phyloP scores from a whole-genome alignment of 2,329 filamentous ascomycete genomes.

The Xylariaceae sp. region DNA sequence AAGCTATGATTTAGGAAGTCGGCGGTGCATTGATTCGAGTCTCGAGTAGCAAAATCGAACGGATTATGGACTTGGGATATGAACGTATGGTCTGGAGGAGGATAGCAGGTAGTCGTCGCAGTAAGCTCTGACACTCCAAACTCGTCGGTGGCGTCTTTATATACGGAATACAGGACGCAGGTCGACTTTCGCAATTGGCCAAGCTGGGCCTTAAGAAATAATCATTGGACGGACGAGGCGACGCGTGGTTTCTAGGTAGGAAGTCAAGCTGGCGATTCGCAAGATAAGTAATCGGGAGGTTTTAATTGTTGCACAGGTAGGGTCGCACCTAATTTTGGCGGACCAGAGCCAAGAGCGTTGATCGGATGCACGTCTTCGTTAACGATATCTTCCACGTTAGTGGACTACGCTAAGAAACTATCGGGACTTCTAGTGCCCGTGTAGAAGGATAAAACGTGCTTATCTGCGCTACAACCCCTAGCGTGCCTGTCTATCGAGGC shows the following conservation, averaged over 20 bases:
- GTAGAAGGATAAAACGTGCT: too few species aligned
- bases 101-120: neutral
- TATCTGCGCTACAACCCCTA: neutral
- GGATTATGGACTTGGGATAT: too few species aligned
- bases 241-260: neutral
- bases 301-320: neutral
- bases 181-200: neutral
- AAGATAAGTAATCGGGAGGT: neutral
- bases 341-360: neutral
- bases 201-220: neutral
- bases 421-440: too few species aligned
- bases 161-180: neutral
- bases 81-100: neutral
- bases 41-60: neutral
- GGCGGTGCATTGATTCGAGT: conserved; percentile 23
- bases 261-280: neutral
- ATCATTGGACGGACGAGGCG: neutral
- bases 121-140: neutral
- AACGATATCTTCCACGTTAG: too few species aligned
- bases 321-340: neutral
- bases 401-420: too few species aligned
- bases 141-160: neutral
- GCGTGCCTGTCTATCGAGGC: neutral
- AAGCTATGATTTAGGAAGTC: conserved; percentile 8
- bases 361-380: too few species aligned